Base-by-base conservation (phyloP, 108 stramenopile species). In the Pseudonitzschia multistriata region DNA sequence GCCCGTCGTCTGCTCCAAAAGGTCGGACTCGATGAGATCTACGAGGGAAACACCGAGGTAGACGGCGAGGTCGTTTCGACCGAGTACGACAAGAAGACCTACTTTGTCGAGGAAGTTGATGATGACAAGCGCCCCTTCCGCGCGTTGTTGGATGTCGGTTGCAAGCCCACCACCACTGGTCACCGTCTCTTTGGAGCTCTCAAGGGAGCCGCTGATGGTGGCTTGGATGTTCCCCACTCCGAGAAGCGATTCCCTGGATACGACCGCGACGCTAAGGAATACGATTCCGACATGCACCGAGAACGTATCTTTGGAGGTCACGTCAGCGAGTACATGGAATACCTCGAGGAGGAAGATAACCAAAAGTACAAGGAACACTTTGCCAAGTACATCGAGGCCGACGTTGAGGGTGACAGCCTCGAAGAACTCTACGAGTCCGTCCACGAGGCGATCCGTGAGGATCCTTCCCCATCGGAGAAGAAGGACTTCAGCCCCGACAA, bases 241-340 rank as follows among this genome's bases (percentile, higher is more conserved):
- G 87, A 95, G 72, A 99, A 99, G 90, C 91, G 97, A 68, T 99
- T 99, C 94, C 97, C 98, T 45, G 98, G 98, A 49, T 99, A 98
- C 80, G 97, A 97, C 81, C 89, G 92, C 66, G 97, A 99, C 67
- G 74, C 93, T 74, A 98, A 97, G 88, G 87, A 92, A 66, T 97
- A 96, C 86, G 97, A 98, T 76, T 97, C 96, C 68, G 94, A 96
- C 56, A 92, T 85, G 83, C 97, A 98, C 91, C 89, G 90, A 71
- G 95, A 96, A 71, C 96, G 95, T 65, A 99, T 99, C 91, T 89
- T 97, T 70, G 98, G 98, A 49, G 96, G 92, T 39, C 98, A 98
- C 74, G 93, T 98, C 30, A 85, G 90, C 19, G 98, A 97, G 75
- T 97, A 96, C 93, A 98, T 98, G 96, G 90, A 96, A 64, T 95